These are phyloP conservation scores for Suillus sp. DNA, from an alignment of 768 basidiomycete species.

Conservation along the genomic window DNA sequence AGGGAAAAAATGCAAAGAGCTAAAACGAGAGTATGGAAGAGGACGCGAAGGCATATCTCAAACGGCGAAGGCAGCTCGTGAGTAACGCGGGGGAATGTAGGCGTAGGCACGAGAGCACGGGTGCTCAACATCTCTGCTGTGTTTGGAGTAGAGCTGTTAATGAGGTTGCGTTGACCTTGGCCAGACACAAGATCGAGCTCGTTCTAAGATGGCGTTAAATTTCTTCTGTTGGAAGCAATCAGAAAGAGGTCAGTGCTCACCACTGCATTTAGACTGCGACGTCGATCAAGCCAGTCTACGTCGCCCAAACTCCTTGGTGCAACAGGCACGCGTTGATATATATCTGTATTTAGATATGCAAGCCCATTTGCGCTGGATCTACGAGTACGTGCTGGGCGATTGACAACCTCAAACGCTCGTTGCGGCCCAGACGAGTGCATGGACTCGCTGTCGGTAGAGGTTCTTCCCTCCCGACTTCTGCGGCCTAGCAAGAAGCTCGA, in stretches of 20 bases:
- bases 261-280: constrained; percentile 70
- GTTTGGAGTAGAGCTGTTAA: constrained; percentile 46
- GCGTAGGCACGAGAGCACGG: constrained; percentile 36
- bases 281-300: constrained; percentile 76
- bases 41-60: constrained; percentile 46
- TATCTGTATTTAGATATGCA: constrained; percentile 45
- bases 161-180: constrained; percentile 51
- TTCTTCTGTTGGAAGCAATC: constrained; percentile 13
- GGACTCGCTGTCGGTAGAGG: constrained; percentile 43
- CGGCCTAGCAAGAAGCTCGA: constrained; percentile 39
- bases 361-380: constrained; percentile 51
- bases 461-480: constrained; percentile 38
- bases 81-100: constrained; percentile 25
- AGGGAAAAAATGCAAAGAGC: constrained; percentile 60
- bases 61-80: constrained; percentile 39
- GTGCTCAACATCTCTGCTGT: constrained; percentile 53
- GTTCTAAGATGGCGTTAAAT: constrained; percentile 45
- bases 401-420: constrained; percentile 51
- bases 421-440: constrained; percentile 37
- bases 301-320: constrained; percentile 63
- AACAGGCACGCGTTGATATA: constrained; percentile 45
- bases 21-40: constrained; percentile 60
- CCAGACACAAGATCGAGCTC: constrained; percentile 73
- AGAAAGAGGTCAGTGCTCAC: constrained; percentile 45
- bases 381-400: constrained; percentile 52